These are phyloP conservation scores for Salicornia ramosissima DNA, from an alignment of 148 eudicot genomes.

Conservation along the genomic window DNA sequence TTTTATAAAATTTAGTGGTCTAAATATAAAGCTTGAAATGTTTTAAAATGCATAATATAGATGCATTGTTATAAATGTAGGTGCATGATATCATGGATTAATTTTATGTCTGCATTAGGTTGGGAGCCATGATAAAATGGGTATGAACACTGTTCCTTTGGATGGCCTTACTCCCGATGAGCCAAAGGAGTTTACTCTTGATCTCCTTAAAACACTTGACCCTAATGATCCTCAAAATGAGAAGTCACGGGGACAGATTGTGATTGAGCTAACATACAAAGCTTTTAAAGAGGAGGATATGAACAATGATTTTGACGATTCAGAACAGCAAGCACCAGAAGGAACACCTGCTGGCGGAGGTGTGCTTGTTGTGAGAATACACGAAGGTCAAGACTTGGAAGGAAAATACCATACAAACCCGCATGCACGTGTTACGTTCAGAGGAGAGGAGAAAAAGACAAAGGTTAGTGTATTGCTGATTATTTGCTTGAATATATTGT, in stretches of 20 bases:
- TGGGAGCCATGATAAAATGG: constrained; percentile 89
- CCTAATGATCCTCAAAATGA: constrained; percentile 68
- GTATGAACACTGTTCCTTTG: constrained; percentile 61
- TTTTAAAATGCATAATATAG: no score
- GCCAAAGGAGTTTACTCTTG: constrained; percentile 50
- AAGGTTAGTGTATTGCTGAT: constrained; percentile 44
- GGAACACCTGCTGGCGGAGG: constrained; percentile 87
- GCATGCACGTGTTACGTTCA: constrained; percentile 57
- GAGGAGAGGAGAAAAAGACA: constrained; percentile 88
- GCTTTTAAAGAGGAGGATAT: constrained; percentile 65
- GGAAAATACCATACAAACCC: constrained; percentile 95
- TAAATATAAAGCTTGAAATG: no score
- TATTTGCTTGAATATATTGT: neutral
- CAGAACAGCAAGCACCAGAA: constrained; percentile 56
- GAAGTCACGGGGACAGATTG: constrained; percentile 72
- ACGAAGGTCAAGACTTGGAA: constrained; percentile 81
- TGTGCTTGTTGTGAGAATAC: constrained; percentile 56
- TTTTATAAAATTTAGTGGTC: no score
- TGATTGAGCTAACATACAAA: constrained; percentile 63
- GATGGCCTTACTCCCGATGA: constrained; percentile 74
- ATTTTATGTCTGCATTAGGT: constrained; percentile 51
- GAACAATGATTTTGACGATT: constrained; percentile 41
- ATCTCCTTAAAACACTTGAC: constrained; percentile 60
- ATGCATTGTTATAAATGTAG: no score
- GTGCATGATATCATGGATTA: no score